phyloP scores from a whole-genome alignment of 208 protist genomes.

The Acanthamoeba royreba region DNA sequence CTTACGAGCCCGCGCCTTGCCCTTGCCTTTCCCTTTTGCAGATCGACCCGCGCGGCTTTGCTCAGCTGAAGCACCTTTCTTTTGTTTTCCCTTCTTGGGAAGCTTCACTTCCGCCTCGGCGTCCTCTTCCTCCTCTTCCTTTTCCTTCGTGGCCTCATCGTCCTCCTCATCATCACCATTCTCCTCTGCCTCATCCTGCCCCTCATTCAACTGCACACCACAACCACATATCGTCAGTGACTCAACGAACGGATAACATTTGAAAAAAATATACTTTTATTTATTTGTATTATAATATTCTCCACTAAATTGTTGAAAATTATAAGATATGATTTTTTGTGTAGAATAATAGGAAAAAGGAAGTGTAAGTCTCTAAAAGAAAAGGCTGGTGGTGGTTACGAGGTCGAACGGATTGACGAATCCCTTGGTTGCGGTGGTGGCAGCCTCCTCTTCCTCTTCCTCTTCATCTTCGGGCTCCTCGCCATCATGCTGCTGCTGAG shows the following conservation, averaged over 20 bases:
- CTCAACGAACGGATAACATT: too few species aligned
- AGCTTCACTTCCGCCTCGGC: too few species aligned
- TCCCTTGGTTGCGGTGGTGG: neutral
- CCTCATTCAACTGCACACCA: neutral
- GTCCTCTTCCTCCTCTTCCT: neutral
- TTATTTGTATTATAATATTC: neutral
- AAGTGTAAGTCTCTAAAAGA: neutral
- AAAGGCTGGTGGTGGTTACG: neutral
- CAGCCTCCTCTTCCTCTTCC: neutral
- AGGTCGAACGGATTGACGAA: slow-evolving; percentile 37
- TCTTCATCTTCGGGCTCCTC: neutral
- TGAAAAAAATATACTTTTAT: neutral
- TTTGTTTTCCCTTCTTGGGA: neutral
- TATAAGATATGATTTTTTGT: neutral
- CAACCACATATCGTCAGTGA: too few species aligned
- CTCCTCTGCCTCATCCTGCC: neutral
- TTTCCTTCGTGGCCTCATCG: neutral
- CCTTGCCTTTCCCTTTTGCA: neutral
- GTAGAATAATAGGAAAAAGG: neutral
- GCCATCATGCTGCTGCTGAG: too few species aligned
- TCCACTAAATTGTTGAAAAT: neutral
- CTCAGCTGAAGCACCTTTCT: neutral
- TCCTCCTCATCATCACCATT: neutral
- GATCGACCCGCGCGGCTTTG: neutral
- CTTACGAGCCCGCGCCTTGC: neutral